These are phyloP conservation scores for Barbarea vulgaris DNA, from an alignment of 345 rosid species.

Conservation along the genomic window DNA sequence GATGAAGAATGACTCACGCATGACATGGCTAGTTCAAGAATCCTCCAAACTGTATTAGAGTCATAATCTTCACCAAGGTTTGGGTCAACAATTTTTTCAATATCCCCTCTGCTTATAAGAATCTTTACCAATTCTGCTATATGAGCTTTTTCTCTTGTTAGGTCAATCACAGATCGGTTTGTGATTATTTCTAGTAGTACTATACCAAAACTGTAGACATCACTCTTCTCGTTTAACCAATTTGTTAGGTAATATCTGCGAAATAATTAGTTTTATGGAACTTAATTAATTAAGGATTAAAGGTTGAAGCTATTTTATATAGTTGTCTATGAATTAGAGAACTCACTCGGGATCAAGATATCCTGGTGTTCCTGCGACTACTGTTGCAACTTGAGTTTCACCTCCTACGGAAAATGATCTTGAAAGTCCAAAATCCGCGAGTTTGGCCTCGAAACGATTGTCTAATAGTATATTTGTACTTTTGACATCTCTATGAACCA, in stretches of 20 bases:
- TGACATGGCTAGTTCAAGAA: conserved; percentile 38
- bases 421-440: conserved; percentile 55
- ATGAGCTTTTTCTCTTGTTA: conserved; percentile 28
- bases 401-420: conserved; percentile 37
- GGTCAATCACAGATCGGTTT: conserved; percentile 32
- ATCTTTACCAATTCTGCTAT: conserved; percentile 34
- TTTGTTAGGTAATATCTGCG: conserved; percentile 45
- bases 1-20: conserved; percentile 33
- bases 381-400: conserved; percentile 35
- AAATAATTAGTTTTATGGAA: background rate
- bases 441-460: conserved; percentile 47
- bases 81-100: conserved; percentile 27
- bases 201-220: conserved; percentile 52
- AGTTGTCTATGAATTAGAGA: background rate
- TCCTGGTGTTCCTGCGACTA: conserved; percentile 40
- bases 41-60: conserved; percentile 30
- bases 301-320: background rate
- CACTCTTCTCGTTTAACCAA: conserved; percentile 48
- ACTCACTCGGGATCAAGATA: conserved; percentile 57
- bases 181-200: conserved; percentile 51
- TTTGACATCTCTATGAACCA: conserved; percentile 54
- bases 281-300: background rate
- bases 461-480: conserved; percentile 47
- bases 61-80: conserved; percentile 31
- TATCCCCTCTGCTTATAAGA: conserved; percentile 23